phyloP scores from a whole-genome alignment of 495 filamentous ascomycete genomes.

The Jackrogersella multiformis region DNA sequence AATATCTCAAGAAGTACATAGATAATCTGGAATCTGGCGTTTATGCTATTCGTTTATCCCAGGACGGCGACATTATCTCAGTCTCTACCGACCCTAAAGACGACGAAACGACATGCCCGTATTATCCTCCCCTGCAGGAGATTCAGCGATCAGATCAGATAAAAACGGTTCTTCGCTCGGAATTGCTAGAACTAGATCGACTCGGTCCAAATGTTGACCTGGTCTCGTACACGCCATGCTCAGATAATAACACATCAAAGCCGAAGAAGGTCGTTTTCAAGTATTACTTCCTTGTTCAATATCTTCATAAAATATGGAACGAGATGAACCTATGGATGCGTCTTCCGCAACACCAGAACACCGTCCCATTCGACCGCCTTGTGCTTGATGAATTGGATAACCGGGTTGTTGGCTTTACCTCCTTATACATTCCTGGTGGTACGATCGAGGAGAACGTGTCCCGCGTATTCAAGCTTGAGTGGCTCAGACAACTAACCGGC shows the following conservation, averaged over 20 bases:
- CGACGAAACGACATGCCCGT: conserved; percentile 8
- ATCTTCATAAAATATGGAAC: conserved; percentile 45
- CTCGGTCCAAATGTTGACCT: background rate
- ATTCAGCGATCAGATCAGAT: background rate
- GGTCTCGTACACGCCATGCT: background rate
- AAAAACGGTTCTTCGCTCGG: background rate
- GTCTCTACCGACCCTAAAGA: conserved; percentile 11
- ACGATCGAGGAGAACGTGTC: conserved; percentile 40
- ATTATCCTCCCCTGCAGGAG: conserved; percentile 23
- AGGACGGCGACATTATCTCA: conserved; percentile 18
- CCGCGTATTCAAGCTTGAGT: conserved; percentile 48
- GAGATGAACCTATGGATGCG: conserved; percentile 48
- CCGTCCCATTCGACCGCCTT: conserved; percentile 50
- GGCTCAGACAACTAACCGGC: conserved; percentile 50
- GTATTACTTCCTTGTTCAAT: background rate
- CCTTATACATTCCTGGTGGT: conserved; percentile 47
- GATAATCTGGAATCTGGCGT: conserved; percentile 6
- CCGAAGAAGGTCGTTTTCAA: conserved; percentile 1
- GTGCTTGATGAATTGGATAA: conserved; percentile 48
- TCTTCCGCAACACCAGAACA: conserved; percentile 49
- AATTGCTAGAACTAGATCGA: background rate
- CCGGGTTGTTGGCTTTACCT: conserved; percentile 54
- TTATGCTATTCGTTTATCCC: conserved; percentile 22
- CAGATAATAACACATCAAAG: background rate
- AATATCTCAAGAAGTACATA: conserved; percentile 27